Conservation (phyloP, 257 asterid species). For the Handroanthus guayacan region DNA sequence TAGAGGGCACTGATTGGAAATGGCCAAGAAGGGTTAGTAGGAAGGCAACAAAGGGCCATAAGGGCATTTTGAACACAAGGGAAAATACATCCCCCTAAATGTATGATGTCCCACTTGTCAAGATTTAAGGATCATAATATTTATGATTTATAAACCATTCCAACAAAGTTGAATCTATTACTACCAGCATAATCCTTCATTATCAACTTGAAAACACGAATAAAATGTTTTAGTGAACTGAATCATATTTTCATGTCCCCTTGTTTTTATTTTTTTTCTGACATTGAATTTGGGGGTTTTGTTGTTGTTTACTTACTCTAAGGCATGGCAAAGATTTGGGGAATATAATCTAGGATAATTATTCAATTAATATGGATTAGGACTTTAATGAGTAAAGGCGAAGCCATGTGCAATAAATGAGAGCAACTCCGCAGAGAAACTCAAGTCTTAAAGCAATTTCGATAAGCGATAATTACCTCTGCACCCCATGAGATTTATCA, state of each 20-base stretch:
- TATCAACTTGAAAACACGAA: conserved; percentile 19
- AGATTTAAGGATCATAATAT: conserved; percentile 46
- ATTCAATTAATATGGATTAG: neutral
- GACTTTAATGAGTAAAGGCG: neutral
- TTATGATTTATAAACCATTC: conserved; percentile 13
- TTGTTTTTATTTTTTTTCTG: conserved; percentile 33
- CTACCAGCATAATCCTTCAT: conserved; percentile 38
- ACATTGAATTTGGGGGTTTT: conserved; percentile 22
- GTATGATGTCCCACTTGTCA: conserved; percentile 50
- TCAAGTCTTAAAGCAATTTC: no score
- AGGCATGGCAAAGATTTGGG: conserved; percentile 28
- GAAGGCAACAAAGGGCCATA: conserved; percentile 37
- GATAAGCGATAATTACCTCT: no score
- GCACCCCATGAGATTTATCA: no score
- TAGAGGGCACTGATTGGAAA: conserved; percentile 36
- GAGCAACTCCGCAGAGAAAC: no score
- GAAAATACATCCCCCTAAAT: conserved; percentile 55
- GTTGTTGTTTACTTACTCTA: conserved; percentile 20
- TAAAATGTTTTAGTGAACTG: neutral
- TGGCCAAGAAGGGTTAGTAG: conserved; percentile 38
- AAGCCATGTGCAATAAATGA: no score
- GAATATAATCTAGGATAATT: conserved; percentile 29
- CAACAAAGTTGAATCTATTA: conserved; percentile 41
- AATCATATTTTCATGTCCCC: conserved; percentile 31
- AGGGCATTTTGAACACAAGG: conserved; percentile 37